Conservation (phyloP, 805 yeast genomes). For the Candida tammaniensis region DNA sequence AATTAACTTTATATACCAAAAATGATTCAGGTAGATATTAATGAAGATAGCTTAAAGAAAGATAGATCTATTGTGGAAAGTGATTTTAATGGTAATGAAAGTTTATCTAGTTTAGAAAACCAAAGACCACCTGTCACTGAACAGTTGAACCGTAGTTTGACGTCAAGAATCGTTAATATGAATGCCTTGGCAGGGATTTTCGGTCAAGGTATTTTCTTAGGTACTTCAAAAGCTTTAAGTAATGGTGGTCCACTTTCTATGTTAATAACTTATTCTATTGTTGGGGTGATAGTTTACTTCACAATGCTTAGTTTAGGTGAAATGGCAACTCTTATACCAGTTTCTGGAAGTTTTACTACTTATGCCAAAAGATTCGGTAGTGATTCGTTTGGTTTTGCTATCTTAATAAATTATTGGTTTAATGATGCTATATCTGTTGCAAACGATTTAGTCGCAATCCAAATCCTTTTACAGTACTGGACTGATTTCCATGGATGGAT, state of each 20-base stretch:
- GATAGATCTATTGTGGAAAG: too few species aligned
- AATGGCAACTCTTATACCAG: slow-evolving; percentile 54
- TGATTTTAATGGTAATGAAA: not conserved
- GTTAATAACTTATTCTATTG: slow-evolving; percentile 32
- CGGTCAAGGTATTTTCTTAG: slow-evolving; percentile 34
- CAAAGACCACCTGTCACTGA: slow-evolving; percentile 15
- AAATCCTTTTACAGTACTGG: slow-evolving; percentile 47
- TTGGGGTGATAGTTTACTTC: slow-evolving; percentile 45
- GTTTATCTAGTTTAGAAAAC: slow-evolving; percentile 1
- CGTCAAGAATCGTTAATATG: slow-evolving; percentile 30
- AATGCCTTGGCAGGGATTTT: slow-evolving; percentile 36
- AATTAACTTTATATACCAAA: too few species aligned
- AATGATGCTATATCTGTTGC: slow-evolving; percentile 50
- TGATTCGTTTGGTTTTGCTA: slow-evolving; percentile 51
- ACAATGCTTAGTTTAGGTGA: slow-evolving; percentile 57
- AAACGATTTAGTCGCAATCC: slow-evolving; percentile 46
- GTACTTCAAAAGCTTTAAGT: slow-evolving; percentile 29
- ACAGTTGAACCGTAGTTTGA: slow-evolving; percentile 20
- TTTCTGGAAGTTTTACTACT: slow-evolving; percentile 52
- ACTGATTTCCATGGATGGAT: slow-evolving; percentile 49
- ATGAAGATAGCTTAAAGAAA: too few species aligned
- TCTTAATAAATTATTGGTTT: slow-evolving; percentile 49
- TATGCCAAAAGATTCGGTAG: slow-evolving; percentile 50
- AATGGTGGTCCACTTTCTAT: slow-evolving; percentile 34
- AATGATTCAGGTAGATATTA: too few species aligned